A percentile compares a stretch with the other conserved stretches of the same genome.
Conservation (phyloP, 2,329 filamentous ascomycete species). For the Rhinocladiella mackenziei region DNA sequence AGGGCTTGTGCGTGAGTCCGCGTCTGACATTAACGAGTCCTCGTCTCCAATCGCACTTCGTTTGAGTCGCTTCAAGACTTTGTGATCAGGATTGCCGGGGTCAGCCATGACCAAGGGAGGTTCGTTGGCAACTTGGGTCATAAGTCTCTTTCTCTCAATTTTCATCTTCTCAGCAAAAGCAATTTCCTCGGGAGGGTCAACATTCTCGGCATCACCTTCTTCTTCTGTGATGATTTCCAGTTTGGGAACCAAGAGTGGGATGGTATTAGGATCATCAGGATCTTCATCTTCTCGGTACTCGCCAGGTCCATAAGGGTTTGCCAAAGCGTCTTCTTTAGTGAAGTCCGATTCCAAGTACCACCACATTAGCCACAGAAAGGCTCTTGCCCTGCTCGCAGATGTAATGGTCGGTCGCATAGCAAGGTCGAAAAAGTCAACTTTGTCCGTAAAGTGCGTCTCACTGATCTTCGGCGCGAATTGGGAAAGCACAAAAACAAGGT, state of each 20-base stretch:
- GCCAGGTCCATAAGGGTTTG: constrained; percentile 78
- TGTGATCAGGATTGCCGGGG: constrained; percentile 35
- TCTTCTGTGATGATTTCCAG: constrained; percentile 48
- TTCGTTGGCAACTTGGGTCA: constrained; percentile 41
- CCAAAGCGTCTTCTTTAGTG: constrained; percentile 75
- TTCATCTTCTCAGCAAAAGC: constrained; percentile 48
- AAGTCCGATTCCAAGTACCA: constrained; percentile 92
- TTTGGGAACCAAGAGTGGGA: constrained; percentile 46
- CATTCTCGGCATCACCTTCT: constrained; percentile 49
- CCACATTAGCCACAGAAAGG: constrained; percentile 98
- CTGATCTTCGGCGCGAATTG: constrained; percentile 87
- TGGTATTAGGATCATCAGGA: constrained; percentile 38
- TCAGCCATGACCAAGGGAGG: constrained; percentile 25
- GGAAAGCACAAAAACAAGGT: constrained; percentile 91
- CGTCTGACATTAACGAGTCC: constrained; percentile 26
- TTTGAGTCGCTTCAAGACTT: constrained; percentile 44
- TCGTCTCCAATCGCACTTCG: constrained; percentile 35
- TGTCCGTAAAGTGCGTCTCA: constrained; percentile 81
- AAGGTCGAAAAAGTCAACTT: constrained; percentile 89
- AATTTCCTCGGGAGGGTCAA: constrained; percentile 47
- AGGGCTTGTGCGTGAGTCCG: constrained; percentile 28
- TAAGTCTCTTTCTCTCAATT: constrained; percentile 46
- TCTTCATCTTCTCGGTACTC: constrained; percentile 29
- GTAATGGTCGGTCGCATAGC: constrained; percentile 85
- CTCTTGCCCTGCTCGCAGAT: constrained; percentile 75